Evolutionary conservation across 1,284 basidiomycete species (phyloP).

Genomic region (Pterula multifida): DNA sequence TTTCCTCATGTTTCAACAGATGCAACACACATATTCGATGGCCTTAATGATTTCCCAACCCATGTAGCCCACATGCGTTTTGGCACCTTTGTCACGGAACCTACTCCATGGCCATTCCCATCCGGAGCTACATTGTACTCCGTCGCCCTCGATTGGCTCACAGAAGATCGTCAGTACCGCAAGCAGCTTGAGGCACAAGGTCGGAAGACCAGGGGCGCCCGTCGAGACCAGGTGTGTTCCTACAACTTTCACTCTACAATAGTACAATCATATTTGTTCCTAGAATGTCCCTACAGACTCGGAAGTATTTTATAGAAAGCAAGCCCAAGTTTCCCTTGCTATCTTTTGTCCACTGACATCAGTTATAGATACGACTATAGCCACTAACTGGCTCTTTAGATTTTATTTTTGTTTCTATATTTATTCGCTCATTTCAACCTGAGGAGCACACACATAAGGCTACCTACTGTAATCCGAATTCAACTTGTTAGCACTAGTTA

Average conservation of each 20-base stretch:
- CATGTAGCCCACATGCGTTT: constrained; percentile 84
- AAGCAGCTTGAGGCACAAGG: constrained; percentile 47
- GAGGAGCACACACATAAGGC: background rate
- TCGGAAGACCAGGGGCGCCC: constrained; percentile 60
- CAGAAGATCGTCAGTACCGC: constrained; percentile 64
- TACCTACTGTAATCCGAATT: background rate
- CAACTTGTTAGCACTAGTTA: constrained; percentile 1
- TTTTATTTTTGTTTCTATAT: too few relatives aligned
- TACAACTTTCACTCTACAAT: constrained; percentile 3
- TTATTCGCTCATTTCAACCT: background rate
- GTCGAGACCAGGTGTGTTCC: constrained; percentile 40
- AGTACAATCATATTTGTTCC: constrained; percentile 5
- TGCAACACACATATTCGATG: constrained; percentile 95
- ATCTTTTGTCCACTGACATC: constrained; percentile 6
- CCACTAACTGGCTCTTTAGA: constrained; percentile 25
- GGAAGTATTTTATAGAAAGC: constrained; percentile 87
- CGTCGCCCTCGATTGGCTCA: constrained; percentile 76
- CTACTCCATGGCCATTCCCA: constrained; percentile 45
- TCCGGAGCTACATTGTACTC: constrained; percentile 43
- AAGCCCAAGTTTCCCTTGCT: constrained; percentile 15
- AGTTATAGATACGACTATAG: constrained; percentile 56
- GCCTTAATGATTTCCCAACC: constrained; percentile 77
- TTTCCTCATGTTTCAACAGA: constrained; percentile 32
- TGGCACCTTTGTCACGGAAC: constrained; percentile 57
- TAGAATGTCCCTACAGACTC: constrained; percentile 60